These are phyloP conservation scores for Laburnicola sp. DNA, from an alignment of 2,329 filamentous ascomycete genomes.

Conservation along the genomic window DNA sequence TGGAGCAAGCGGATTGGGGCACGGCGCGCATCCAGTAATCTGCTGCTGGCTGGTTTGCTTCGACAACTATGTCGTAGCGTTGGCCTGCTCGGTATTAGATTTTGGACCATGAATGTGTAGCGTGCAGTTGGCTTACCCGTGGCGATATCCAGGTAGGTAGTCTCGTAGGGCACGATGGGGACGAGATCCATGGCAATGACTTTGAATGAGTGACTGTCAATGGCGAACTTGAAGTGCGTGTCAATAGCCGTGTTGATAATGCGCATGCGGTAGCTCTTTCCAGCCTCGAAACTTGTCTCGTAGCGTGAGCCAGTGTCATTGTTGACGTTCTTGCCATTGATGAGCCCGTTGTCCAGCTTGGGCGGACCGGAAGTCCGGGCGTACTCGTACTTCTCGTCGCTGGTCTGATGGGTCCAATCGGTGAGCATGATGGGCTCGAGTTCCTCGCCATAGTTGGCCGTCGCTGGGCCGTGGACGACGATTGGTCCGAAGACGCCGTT, in stretches of 20 bases:
- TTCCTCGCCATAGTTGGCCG: conserved; percentile 45
- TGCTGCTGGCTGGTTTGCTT: conserved; percentile 21
- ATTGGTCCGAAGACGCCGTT: conserved; percentile 38
- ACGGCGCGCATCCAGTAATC: conserved; percentile 34
- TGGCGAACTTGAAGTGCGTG: conserved; percentile 42
- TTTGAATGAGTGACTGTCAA: conserved; percentile 44
- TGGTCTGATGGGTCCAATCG: conserved; percentile 37
- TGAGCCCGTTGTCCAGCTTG: conserved; percentile 21
- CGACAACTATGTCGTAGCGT: conserved; percentile 35
- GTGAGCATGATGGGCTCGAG: conserved; percentile 38
- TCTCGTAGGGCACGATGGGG: conserved; percentile 43
- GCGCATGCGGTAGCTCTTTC: conserved; percentile 43
- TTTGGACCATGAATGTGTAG: neutral
- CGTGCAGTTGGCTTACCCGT: neutral
- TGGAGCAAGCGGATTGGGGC: conserved; percentile 22
- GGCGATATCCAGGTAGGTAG: conserved; percentile 32
- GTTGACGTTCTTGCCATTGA: conserved; percentile 27
- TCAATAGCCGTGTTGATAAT: conserved; percentile 46
- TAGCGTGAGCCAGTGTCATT: conserved; percentile 25
- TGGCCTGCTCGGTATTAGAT: conserved; percentile 20
- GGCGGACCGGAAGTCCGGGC: conserved; percentile 24
- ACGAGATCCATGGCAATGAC: conserved; percentile 47
- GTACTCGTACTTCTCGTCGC: conserved; percentile 21
- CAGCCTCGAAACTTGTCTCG: conserved; percentile 27
- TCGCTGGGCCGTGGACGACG: conserved; percentile 46